phyloP scores from a whole-genome alignment of 2,329 filamentous ascomycete genomes.

The Aureobasidium sp. region DNA sequence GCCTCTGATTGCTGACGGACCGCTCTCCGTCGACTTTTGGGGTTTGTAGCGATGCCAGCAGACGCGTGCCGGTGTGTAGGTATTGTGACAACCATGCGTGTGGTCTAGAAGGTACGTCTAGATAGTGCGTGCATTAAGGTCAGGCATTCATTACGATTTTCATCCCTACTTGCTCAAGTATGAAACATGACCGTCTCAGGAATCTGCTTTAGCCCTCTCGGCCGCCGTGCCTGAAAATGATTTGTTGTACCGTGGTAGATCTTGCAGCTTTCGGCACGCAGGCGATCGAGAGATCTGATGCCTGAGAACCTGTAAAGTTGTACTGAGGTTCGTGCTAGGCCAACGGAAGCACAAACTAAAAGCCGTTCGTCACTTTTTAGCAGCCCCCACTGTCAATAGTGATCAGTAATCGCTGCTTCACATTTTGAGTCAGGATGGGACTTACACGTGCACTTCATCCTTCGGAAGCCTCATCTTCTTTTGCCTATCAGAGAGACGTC shows the following conservation, averaged over 20 bases:
- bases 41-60: neutral
- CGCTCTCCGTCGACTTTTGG: neutral
- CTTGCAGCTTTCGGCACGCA: neutral
- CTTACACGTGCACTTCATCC: neutral
- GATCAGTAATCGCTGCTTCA: neutral
- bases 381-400: neutral
- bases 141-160: too few relatives aligned
- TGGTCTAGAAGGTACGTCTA: too few relatives aligned
- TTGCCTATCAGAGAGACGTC: neutral
- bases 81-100: neutral
- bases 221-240: neutral
- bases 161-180: neutral
- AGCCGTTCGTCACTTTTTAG: neutral
- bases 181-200: neutral
- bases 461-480: neutral
- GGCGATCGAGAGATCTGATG: neutral
- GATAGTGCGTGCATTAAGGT: too few relatives aligned
- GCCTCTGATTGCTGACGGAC: neutral
- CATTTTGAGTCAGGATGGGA: neutral
- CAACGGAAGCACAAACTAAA: neutral
- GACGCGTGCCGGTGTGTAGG: neutral
- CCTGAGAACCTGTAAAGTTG: neutral
- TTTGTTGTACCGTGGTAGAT: neutral
- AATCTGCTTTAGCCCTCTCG: neutral
- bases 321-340: conserved; percentile 9